Conservation (phyloP, 192 early-diverging fungal genomes). For the Kappamyces sp. region DNA sequence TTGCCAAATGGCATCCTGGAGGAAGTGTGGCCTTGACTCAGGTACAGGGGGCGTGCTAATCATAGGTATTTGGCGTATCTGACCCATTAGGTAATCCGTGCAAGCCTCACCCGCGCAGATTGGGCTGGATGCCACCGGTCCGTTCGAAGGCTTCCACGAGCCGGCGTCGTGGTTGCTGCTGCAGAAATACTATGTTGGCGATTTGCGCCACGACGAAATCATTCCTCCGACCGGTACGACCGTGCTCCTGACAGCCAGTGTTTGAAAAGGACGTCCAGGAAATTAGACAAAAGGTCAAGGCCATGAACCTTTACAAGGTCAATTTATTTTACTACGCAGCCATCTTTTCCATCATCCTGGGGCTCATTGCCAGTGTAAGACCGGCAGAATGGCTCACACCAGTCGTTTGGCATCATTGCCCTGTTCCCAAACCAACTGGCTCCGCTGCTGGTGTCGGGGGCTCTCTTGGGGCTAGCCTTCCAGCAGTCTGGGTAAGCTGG, state of each 20-base stretch:
- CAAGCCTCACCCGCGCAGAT: constrained; percentile 32
- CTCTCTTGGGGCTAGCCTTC: constrained; percentile 66
- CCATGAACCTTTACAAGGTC: constrained; percentile 57
- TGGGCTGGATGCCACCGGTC: constrained; percentile 61
- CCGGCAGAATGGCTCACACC: too few species aligned
- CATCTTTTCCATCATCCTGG: constrained; percentile 54
- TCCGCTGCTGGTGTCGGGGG: constrained; percentile 49
- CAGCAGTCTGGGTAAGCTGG: constrained; percentile 46
- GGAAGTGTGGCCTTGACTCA: constrained; percentile 70
- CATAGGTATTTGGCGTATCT: not conserved
- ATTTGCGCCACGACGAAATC: constrained; percentile 49
- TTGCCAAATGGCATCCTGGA: constrained; percentile 71
- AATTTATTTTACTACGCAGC: constrained; percentile 63
- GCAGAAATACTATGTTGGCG: constrained; percentile 71
- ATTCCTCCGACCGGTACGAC: constrained; percentile 30
- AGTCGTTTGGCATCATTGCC: constrained; percentile 36
- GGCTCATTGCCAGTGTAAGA: constrained; percentile 38
- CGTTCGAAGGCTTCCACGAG: constrained; percentile 75
- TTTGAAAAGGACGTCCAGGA: constrained; percentile 62
- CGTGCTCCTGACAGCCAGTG: not conserved
- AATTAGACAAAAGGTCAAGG: constrained; percentile 44
- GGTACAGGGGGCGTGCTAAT: constrained; percentile 40
- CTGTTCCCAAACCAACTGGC: constrained; percentile 42
- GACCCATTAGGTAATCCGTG: constrained; percentile 2
- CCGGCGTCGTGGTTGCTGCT: constrained; percentile 56